Base-by-base conservation (phyloP, 176 grass and related monocot genomes). In the Poa annua region DNA sequence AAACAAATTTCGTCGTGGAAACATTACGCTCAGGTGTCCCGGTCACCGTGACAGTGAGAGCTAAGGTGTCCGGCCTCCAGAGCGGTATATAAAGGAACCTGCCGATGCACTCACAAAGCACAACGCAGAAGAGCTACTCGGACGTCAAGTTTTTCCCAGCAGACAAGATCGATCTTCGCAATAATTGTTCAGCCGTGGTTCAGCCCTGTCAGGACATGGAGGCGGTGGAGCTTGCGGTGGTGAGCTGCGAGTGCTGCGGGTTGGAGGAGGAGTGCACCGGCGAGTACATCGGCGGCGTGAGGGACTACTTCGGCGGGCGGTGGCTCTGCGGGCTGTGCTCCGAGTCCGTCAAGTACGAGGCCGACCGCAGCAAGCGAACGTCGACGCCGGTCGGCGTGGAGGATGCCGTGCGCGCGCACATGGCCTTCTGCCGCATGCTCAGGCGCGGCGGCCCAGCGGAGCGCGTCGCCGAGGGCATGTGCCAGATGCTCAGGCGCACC, bases 291-390 rank as follows among this genome's bases (percentile, higher is more conserved):
- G 61, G 35, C 22, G 63, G 76, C 11, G 92, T 97, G 34, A 94
- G 87, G 84, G 85, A 84, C 5, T 71, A 68, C 6, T 97, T 97
- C 19, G 92, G 86, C 8, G 94, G 94, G 19, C 83, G 83, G 75
- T 97, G 88, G 94, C 87, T 97, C 6, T 97, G 92, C 52, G 94
- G 94, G 26, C 88, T 97, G 11, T 97, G 92, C 81, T 90, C 92
- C 7, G 90, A 97, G 81, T 82, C 92, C 1, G 90, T 95, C 57
- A 77, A 85, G 73, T 87, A 95, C 54, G 92, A 95, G 69, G 81
- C 29, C 29, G 29, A 2, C 29, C 29, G 29, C 29, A 29, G 29
- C 29, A 29, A 29, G 29, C 29, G 29, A 29, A 29, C 29, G 29
- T 2, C 29, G 29, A 2, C 29, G 29, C 29, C 29, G 29, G 29